Base-by-base conservation (phyloP, 805 yeast species). In the Wickerhamiella domercqiae region DNA sequence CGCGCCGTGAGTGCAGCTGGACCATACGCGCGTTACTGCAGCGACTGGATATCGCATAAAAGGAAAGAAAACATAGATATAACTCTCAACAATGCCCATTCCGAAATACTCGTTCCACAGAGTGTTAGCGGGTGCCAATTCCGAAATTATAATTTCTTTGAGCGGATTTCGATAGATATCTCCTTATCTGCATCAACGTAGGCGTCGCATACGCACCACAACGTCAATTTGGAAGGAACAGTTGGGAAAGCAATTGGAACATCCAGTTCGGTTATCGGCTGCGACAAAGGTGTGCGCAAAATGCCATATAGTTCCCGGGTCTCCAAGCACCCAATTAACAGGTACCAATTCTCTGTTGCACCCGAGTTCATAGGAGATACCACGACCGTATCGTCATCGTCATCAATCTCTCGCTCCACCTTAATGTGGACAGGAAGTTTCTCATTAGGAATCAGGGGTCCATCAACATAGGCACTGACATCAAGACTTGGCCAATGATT, bases 121-220 rank as follows among this genome's bases (percentile, higher is more conserved):
- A n/a, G n/a, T n/a, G n/a, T n/a, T n/a, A n/a, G n/a, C n/a, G n/a
- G n/a, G n/a, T n/a, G n/a, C n/a, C n/a, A n/a, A n/a, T n/a, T n/a
- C n/a, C n/a, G n/a, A n/a, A n/a, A n/a, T n/a, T n/a, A n/a, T n/a
- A n/a, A n/a, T n/a, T n/a, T 28, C 13, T 20, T 17, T 16, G 11
- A 15, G 5, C 18, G 20, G 16, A 26, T 15, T 5, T 66, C 70
- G 35, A 78, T 61, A 7, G 63, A 55, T 18, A 75, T 67, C 58
- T 87, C 94, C 54, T 80, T 81, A 53, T 87, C 98, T 2, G 84
- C 93, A 52, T 86, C 97, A n/a, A 82, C 51, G 49, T 86, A 87
- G 0, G 93, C 76, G 50, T 86, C 96, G 59, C 95, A 79, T 53
- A 86, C 70, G 51, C 87, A 75, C 93, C 93, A 86, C 1, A 83